phyloP scores from a whole-genome alignment of 1,284 basidiomycete species.

The Gastroboletus turbinatus region DNA sequence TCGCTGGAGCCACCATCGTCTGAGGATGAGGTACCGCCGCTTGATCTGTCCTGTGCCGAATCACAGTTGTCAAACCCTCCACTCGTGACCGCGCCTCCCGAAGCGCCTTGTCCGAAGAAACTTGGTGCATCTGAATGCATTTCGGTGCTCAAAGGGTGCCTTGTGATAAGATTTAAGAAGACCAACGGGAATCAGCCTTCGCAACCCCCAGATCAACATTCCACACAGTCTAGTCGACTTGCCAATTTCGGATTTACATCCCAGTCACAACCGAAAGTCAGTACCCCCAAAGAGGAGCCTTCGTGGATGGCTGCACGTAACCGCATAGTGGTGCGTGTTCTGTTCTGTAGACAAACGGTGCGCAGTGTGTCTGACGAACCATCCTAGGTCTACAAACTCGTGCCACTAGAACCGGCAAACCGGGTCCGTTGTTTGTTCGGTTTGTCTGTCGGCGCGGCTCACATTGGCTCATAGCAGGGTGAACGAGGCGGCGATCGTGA shows the following conservation, averaged over 20 bases:
- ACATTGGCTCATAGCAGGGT: neutral
- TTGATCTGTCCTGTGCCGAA: no score
- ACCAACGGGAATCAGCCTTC: neutral
- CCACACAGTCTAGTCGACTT: neutral
- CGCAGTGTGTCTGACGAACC: neutral
- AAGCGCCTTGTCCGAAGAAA: neutral
- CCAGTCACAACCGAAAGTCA: no score
- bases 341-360: neutral
- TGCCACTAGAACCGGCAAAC: no score
- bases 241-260: no score
- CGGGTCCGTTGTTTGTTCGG: neutral
- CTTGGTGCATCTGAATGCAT: neutral
- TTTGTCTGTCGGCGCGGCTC: neutral
- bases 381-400: neutral
- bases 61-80: neutral
- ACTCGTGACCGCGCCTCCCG: neutral
- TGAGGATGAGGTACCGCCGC: neutral
- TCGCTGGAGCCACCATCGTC: neutral
- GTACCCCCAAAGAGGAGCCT: neutral
- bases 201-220: neutral
- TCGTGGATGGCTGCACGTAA: neutral
- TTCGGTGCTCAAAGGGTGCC: neutral
- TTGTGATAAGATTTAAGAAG: neutral
- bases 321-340: neutral
- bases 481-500: neutral